Percentiles rank a stretch among this genome's conserved stretches.
Evolutionary conservation across 441 rosid genomes (phyloP).

Genomic region (Rhodomyrtus psidioides): DNA sequence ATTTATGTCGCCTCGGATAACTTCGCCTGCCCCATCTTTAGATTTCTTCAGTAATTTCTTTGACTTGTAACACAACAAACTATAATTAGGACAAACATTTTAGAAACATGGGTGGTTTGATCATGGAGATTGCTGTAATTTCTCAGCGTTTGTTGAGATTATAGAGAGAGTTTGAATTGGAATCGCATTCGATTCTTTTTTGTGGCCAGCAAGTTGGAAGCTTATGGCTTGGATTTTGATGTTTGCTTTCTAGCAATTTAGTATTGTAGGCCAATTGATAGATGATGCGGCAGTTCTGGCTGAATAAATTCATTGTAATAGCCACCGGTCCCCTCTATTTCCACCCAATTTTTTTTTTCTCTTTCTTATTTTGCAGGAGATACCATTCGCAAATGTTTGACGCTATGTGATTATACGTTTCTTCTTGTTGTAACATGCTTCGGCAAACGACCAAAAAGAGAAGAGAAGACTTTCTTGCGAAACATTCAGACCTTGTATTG

Average conservation of each 20-base stretch:
- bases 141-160: neutral
- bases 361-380: neutral
- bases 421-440: neutral
- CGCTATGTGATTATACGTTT: neutral
- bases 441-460: neutral
- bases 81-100: neutral
- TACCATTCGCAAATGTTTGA: neutral
- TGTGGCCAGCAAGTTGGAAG: slow-evolving; percentile 24
- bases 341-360: neutral
- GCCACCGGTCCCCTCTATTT: neutral
- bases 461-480: neutral
- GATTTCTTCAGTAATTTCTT: slow-evolving; percentile 74
- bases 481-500: neutral
- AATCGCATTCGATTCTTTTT: slow-evolving; percentile 6
- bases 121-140: neutral
- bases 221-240: slow-evolving; percentile 11
- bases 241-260: neutral
- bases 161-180: neutral
- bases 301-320: neutral
- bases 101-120: neutral
- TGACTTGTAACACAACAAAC: slow-evolving; percentile 25
- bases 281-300: neutral
- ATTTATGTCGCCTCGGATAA: slow-evolving; percentile 25
- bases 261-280: slow-evolving; percentile 10
- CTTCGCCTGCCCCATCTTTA: slow-evolving; percentile 37